Evolutionary conservation across 331 rosid species (phyloP), one percentile per base, ranked within the genome.

Genomic region (Malus hybrid): DNA sequence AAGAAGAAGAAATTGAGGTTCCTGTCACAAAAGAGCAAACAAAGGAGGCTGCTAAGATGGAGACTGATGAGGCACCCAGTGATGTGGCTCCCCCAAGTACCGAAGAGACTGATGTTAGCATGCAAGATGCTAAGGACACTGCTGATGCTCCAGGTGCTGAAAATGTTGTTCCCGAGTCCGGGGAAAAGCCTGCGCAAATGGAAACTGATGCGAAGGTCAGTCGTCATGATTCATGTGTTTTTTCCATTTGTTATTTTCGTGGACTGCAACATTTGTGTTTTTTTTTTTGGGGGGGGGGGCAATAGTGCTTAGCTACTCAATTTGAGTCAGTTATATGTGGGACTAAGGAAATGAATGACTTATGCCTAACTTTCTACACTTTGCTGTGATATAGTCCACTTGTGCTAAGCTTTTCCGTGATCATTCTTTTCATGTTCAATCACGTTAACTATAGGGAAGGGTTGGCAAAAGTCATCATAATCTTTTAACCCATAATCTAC

Each of bases 151-250:
- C 89, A 15, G 90, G 74, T 15, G 79, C 82, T 6, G 87, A 89
- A 80, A 92, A 89, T 71, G 92, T 96, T 30, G 61, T 73, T 19
- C 80, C 89, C 0, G 97, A 90, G 78, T 72, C 83, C 2, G 93
- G 89, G 75, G 97, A 94, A 46, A 91, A 88, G 79, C 88, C 97
- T 81, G 90, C 75, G 64, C 93, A 86, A 79, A 90, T 90, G 97
- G 97, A 94, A 30, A 85, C 97, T 4, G 97, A 94, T 78, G 12
- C 75, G 63, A 94, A 94, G 97, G 99, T 92, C 55, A 48, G 68
- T 73, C 52, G 12, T 50, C 56, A 50, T 15, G 46, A 50, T 18
- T 10, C 22, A 9, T 29, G 44, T 46, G 10, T 13, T 30, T 63
- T 20, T 57, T 18, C 56, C 34, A 32, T 30, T 19, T 18, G 30